Conservation (phyloP, 495 filamentous ascomycete species). For the Parathielavia hyrcaniae region DNA sequence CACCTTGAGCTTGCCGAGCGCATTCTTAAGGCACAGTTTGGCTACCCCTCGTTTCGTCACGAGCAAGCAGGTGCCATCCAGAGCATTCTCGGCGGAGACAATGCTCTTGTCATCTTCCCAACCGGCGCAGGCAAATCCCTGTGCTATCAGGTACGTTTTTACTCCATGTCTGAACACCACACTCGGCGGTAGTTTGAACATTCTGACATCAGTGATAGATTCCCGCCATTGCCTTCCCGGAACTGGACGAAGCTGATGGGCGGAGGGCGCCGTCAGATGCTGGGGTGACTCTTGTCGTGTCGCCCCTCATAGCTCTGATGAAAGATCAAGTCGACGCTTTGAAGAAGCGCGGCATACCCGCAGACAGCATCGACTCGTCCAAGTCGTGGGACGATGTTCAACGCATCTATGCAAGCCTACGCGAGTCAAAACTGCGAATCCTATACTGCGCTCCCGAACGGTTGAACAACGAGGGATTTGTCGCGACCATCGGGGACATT, state of each 20-base stretch:
- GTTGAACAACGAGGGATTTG: slow-evolving; percentile 53
- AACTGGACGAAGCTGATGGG: slow-evolving; percentile 19
- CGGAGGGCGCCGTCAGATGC: no score
- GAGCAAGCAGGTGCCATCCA: slow-evolving; percentile 51
- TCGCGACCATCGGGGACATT: slow-evolving; percentile 47
- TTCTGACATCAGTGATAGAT: slow-evolving; percentile 55
- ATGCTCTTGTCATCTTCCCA: slow-evolving; percentile 51
- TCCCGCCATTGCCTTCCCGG: slow-evolving; percentile 36
- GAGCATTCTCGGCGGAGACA: slow-evolving; percentile 44
- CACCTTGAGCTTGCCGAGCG: no score
- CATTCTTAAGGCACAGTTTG: no score
- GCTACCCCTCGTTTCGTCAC: slow-evolving; percentile 39
- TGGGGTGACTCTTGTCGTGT: no score
- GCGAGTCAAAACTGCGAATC: slow-evolving; percentile 42
- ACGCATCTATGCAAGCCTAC: slow-evolving; percentile 41
- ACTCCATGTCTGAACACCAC: no score
- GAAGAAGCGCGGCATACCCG: slow-evolving; percentile 18
- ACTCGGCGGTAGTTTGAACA: slow-evolving; percentile 51
- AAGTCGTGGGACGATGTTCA: slow-evolving; percentile 43
- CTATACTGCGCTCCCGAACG: slow-evolving; percentile 55
- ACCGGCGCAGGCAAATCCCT: slow-evolving; percentile 56
- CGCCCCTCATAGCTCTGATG: no score
- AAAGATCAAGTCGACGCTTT: no score
- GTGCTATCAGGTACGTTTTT: slow-evolving; percentile 53
- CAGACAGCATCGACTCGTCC: slow-evolving; percentile 50